phyloP scores from a whole-genome alignment of 2,329 filamentous ascomycete species.

The Fusarium phyllophilum region DNA sequence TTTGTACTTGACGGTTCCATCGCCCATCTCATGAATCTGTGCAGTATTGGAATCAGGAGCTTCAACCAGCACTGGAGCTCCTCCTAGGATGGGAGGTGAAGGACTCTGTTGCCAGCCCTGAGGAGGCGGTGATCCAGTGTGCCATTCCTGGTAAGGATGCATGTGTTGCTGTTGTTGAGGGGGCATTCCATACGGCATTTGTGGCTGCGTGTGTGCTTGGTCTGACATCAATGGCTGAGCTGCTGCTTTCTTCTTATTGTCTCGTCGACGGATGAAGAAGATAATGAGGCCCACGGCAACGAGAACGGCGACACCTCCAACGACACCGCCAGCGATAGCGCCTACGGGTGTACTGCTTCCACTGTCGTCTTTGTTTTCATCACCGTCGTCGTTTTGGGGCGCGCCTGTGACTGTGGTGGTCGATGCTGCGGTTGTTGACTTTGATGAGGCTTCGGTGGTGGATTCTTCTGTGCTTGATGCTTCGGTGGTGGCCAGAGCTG shows the following conservation, averaged over 20 bases:
- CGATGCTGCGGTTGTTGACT: neutral
- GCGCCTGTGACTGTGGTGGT: neutral
- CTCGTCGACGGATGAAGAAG: constrained; percentile 27
- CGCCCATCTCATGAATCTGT: constrained; percentile 19
- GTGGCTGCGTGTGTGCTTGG: constrained; percentile 8
- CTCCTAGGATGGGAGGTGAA: neutral
- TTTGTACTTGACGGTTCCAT: neutral
- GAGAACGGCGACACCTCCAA: constrained; percentile 24
- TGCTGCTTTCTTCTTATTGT: constrained; percentile 10
- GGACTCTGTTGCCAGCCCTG: constrained; percentile 15
- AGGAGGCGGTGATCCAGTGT: constrained; percentile 1
- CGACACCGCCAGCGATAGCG: constrained; percentile 29
- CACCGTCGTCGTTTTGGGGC: neutral
- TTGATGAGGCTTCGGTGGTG: neutral
- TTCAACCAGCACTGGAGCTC: neutral
- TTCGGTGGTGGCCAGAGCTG: constrained; percentile 5
- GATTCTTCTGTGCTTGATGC: neutral
- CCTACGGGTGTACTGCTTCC: constrained; percentile 8
- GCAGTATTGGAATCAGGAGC: constrained; percentile 10
- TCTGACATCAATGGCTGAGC: constrained; percentile 8
- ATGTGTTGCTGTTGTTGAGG: constrained; percentile 8
- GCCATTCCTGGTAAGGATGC: constrained; percentile 20
- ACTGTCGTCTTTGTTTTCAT: neutral
- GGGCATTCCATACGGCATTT: constrained; percentile 12
- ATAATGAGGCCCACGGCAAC: constrained; percentile 8